Percentiles rank a stretch among this genome's conserved stretches.
Conservation (phyloP, 257 asterid species). For the Ballota nigra region DNA sequence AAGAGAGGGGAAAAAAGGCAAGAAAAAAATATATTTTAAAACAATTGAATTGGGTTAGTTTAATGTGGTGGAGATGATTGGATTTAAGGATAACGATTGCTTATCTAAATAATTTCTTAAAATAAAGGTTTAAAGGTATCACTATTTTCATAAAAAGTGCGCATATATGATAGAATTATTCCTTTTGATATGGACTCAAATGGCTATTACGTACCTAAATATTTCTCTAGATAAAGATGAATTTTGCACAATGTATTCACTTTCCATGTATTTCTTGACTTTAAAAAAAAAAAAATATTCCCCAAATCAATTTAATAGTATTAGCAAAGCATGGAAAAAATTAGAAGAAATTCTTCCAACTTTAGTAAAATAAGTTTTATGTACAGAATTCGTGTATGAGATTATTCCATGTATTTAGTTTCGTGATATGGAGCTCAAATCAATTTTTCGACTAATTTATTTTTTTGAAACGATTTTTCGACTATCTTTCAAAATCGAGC, state of each 20-base stretch:
- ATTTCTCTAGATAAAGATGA: not conserved
- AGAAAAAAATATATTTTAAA: not conserved
- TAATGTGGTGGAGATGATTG: conserved; percentile 31
- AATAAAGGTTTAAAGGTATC: not conserved
- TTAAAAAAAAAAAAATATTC: no score
- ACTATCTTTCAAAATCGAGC: no score
- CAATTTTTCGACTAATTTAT: no score
- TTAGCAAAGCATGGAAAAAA: no score
- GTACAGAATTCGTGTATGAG: no score
- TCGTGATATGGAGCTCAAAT: no score
- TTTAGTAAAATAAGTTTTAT: not conserved
- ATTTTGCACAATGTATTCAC: not conserved
- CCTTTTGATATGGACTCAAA: conserved; percentile 11
- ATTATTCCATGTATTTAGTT: no score
- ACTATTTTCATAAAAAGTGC: conserved; percentile 9
- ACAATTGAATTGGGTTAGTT: not conserved
- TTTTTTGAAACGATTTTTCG: no score
- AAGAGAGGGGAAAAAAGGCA: not conserved
- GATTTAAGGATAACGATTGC: conserved; percentile 22
- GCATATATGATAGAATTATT: conserved; percentile 2
- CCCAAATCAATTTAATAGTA: no score
- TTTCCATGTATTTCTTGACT: no score
- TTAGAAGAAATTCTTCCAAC: not conserved
- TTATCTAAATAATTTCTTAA: not conserved
- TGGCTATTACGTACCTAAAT: conserved; percentile 6